Evolutionary conservation across 495 filamentous ascomycete species (phyloP).

Genomic region (Xylaria acuta): DNA sequence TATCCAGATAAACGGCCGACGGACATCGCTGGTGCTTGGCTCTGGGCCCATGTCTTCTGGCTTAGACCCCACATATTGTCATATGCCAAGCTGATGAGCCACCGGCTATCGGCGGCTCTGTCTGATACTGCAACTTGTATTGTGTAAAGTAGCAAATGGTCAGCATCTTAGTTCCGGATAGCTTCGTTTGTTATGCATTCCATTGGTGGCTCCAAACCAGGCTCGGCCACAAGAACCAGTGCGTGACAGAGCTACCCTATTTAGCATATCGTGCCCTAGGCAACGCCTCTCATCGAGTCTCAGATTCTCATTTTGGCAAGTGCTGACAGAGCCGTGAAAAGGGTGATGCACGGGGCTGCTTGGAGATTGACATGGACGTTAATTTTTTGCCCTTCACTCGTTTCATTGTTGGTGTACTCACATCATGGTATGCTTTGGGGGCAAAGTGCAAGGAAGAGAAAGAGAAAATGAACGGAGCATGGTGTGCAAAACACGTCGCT

Average conservation of each 20-base stretch:
- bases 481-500: neutral
- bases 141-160: no score
- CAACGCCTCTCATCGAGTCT: neutral
- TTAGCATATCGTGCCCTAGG: neutral
- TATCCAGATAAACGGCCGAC: neutral
- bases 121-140: neutral
- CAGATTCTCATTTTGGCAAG: neutral
- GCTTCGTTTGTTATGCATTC: neutral
- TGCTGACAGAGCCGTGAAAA: neutral
- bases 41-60: neutral
- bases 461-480: neutral
- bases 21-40: conserved; percentile 19
- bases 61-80: neutral
- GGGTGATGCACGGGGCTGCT: neutral
- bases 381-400: neutral
- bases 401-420: neutral
- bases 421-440: neutral
- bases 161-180: neutral
- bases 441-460: neutral
- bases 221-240: neutral
- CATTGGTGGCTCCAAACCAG: neutral
- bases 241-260: neutral
- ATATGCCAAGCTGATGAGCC: neutral
- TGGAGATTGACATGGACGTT: neutral
- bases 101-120: conserved; percentile 6